These are phyloP conservation scores for Annulohypoxylon maeteangense DNA, from an alignment of 495 filamentous ascomycete genomes.

Conservation along the genomic window DNA sequence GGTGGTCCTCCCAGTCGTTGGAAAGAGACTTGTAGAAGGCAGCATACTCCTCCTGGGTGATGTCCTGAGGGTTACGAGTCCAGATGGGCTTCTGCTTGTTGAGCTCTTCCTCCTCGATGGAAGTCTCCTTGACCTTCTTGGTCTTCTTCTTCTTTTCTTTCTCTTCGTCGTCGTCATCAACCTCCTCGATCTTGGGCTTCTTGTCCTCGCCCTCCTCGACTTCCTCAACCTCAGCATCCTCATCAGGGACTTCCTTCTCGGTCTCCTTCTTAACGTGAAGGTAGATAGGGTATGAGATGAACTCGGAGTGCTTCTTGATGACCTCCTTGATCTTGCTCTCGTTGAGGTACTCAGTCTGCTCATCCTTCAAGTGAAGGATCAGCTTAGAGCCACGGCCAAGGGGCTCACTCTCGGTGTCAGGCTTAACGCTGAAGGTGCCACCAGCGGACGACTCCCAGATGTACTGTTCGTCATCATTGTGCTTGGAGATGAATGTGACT, in stretches of 20 bases:
- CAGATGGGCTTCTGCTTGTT: conserved; percentile 99
- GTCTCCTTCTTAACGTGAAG: conserved; percentile 99
- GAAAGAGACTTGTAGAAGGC: conserved; percentile 99
- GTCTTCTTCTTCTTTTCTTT: conserved; percentile 94
- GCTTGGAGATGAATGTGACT: conserved; percentile 94
- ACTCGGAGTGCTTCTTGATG: conserved; percentile 99
- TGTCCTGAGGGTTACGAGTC: conserved; percentile 97
- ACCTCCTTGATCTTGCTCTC: conserved; percentile 99
- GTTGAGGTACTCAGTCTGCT: conserved; percentile 98
- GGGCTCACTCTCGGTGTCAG: conserved; percentile 89
- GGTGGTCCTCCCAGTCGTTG: conserved; percentile 99
- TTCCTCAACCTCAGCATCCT: conserved; percentile 82
- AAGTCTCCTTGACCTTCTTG: conserved; percentile 99
- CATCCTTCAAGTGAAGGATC: conserved; percentile 98
- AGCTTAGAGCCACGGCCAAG: conserved; percentile 97
- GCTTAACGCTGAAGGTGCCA: conserved; percentile 93
- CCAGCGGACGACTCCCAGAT: conserved; percentile 98
- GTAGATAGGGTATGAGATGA: conserved; percentile 99
- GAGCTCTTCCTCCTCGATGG: conserved; percentile 98
- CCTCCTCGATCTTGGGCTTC: conserved; percentile 86
- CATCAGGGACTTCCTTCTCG: conserved; percentile 97
- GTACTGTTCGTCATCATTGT: conserved; percentile 99
- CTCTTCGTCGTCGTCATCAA: conserved; percentile 81
- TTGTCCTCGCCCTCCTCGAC: conserved; percentile 70
- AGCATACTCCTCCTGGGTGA: conserved; percentile 96